Evolutionary conservation across 768 basidiomycete species (phyloP).

Genomic region (Boletus vinaceobasis): DNA sequence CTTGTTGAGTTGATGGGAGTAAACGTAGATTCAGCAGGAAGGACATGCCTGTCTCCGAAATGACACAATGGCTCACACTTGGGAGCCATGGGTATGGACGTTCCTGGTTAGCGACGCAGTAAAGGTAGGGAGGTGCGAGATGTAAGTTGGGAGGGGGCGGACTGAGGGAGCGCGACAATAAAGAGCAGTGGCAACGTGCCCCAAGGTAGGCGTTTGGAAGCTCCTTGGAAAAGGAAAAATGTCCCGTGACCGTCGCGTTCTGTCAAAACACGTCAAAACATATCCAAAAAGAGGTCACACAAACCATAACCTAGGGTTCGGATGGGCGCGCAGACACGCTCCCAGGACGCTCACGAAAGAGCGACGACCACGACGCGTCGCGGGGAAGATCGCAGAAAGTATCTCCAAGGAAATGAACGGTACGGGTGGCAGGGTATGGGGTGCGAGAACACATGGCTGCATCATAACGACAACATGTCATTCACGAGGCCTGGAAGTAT

Average conservation of each 20-base stretch:
- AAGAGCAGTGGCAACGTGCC: slow-evolving; percentile 29
- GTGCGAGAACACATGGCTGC: slow-evolving; percentile 12
- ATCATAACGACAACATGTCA: slow-evolving; percentile 11
- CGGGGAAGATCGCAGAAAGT: background rate
- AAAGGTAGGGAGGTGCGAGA: slow-evolving; percentile 1
- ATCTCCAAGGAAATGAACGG: background rate
- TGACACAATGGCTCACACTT: slow-evolving; percentile 75
- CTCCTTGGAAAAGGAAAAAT: slow-evolving; percentile 31
- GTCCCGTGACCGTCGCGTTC: slow-evolving; percentile 38
- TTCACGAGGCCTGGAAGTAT: slow-evolving; percentile 16
- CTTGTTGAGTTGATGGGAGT: slow-evolving; percentile 2
- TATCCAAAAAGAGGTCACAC: background rate
- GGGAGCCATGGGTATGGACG: slow-evolving; percentile 34
- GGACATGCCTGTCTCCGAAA: slow-evolving; percentile 69
- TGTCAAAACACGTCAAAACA: slow-evolving; percentile 25
- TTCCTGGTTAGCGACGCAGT: slow-evolving; percentile 1
- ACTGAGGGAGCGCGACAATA: slow-evolving; percentile 20
- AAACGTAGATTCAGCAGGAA: slow-evolving; percentile 7
- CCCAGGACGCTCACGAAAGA: background rate
- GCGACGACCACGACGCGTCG: slow-evolving; percentile 3
- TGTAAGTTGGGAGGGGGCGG: slow-evolving; percentile 1
- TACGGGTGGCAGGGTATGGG: slow-evolving; percentile 12
- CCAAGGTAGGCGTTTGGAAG: slow-evolving; percentile 26
- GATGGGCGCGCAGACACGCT: background rate
- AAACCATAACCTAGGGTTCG: slow-evolving; percentile 24